Conservation (phyloP, 495 filamentous ascomycete genomes). For the Penicillium daleae region DNA sequence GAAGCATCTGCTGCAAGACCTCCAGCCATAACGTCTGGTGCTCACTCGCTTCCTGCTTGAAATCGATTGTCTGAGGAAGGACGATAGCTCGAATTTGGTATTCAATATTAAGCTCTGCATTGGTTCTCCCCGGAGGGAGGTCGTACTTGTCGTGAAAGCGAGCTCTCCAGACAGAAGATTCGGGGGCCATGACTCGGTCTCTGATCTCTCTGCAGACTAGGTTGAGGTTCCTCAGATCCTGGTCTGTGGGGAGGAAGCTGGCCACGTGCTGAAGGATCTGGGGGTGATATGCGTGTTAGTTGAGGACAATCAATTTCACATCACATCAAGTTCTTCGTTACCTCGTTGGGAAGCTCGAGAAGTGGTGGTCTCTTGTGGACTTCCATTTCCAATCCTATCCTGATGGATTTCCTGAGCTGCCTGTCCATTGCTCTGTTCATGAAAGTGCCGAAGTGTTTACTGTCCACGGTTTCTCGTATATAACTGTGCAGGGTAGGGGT, state of each 20-base stretch:
- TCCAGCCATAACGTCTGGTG: slow-evolving; percentile 35
- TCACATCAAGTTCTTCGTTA: background rate
- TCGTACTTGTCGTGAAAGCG: slow-evolving; percentile 44
- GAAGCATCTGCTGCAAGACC: slow-evolving; percentile 35
- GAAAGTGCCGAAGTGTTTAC: background rate
- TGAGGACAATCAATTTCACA: background rate
- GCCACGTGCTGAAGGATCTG: slow-evolving; percentile 49
- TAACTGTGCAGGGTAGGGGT: background rate
- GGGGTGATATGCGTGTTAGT: background rate
- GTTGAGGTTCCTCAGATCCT: slow-evolving; percentile 37
- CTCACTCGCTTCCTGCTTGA: slow-evolving; percentile 22
- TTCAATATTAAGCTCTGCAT: slow-evolving; percentile 32
- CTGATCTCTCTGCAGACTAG: slow-evolving; percentile 30
- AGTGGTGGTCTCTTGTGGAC: slow-evolving; percentile 12
- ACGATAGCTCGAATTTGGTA: slow-evolving; percentile 41
- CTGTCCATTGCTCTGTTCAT: background rate
- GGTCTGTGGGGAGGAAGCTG: slow-evolving; percentile 34
- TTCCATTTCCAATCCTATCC: background rate
- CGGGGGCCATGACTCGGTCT: slow-evolving; percentile 18
- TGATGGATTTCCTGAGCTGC: too few relatives aligned
- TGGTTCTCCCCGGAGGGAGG: slow-evolving; percentile 19
- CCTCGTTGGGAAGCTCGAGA: slow-evolving; percentile 33
- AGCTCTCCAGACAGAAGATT: slow-evolving; percentile 39
- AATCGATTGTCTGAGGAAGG: slow-evolving; percentile 25
- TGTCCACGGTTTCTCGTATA: background rate